phyloP scores from a whole-genome alignment of 805 yeast genomes.

The Suhomyces canberraensis region DNA sequence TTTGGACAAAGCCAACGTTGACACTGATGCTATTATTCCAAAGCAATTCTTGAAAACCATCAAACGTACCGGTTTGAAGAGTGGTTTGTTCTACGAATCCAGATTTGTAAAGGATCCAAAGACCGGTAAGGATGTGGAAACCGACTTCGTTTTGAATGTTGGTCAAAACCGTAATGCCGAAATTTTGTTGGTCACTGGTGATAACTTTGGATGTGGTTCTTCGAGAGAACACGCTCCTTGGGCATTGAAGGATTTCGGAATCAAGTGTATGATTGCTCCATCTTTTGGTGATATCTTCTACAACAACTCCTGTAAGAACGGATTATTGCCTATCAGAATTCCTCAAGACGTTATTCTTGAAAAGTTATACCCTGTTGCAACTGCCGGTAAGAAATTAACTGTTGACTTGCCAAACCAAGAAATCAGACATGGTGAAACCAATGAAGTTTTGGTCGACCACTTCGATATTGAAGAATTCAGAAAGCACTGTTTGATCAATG shows the following conservation, averaged over 20 bases:
- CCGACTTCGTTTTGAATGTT: constrained; percentile 89
- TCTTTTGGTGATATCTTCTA: constrained; percentile 98
- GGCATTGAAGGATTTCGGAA: constrained; percentile 98
- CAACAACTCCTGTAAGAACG: constrained; percentile 96
- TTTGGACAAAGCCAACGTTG: constrained; percentile 89
- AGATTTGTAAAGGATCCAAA: constrained; percentile 64
- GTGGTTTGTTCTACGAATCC: constrained; percentile 88
- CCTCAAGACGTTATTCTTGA: constrained; percentile 69
- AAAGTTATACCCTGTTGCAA: constrained; percentile 79
- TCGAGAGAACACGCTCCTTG: constrained; percentile 99
- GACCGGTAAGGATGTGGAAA: constrained; percentile 69
- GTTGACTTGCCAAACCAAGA: constrained; percentile 87
- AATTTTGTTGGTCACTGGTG: constrained; percentile 88
- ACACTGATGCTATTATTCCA: constrained; percentile 98
- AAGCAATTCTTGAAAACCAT: constrained; percentile 97
- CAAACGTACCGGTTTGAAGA: constrained; percentile 89
- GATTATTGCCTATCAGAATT: constrained; percentile 88
- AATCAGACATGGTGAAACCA: constrained; percentile 63
- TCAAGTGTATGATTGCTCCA: constrained; percentile 93
- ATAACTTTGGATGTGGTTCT: constrained; percentile 98
- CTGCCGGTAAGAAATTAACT: constrained; percentile 64
- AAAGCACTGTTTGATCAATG: constrained; percentile 91
- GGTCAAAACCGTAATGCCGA: constrained; percentile 78
- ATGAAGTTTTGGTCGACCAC: constrained; percentile 64
- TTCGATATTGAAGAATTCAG: constrained; percentile 90